These are phyloP conservation scores for Erysimum pusillum DNA, from an alignment of 441 rosid genomes.

Conservation along the genomic window DNA sequence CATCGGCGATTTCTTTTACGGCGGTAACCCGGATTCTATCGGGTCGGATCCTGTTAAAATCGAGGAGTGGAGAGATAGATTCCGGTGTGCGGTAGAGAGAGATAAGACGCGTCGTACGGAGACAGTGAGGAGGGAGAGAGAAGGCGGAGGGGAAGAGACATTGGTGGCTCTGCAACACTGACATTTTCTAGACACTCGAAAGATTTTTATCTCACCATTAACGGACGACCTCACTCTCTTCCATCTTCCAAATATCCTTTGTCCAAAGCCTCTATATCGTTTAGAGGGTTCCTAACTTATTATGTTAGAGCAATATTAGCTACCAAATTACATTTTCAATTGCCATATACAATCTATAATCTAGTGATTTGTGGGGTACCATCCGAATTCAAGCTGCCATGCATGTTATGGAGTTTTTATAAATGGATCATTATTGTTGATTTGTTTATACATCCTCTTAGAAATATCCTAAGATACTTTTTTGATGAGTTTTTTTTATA, in stretches of 20 bases:
- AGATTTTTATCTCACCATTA: conserved; percentile 34
- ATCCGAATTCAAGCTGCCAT: too few relatives aligned
- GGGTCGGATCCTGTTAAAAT: conserved; percentile 45
- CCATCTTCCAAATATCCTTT: conserved; percentile 39
- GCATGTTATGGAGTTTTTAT: too few relatives aligned
- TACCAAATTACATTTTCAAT: too few relatives aligned
- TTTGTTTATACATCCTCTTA: background rate
- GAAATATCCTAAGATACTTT: background rate
- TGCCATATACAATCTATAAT: too few relatives aligned
- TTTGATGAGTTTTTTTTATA: too few relatives aligned
- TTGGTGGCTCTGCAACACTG: conserved; percentile 61
- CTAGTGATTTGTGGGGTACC: too few relatives aligned
- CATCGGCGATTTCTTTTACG: conserved; percentile 40
- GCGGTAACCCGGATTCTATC: conserved; percentile 50
- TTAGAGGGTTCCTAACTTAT: background rate
- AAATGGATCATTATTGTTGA: too few relatives aligned
- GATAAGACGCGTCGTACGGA: conserved; percentile 22
- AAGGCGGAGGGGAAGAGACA: conserved; percentile 47
- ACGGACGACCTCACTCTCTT: background rate
- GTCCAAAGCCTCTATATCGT: background rate
- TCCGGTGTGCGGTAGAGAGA: conserved; percentile 40
- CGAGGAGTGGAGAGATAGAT: conserved; percentile 27
- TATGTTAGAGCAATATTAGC: background rate
- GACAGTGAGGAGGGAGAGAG: conserved; percentile 41
- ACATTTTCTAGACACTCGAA: conserved; percentile 40